phyloP scores from a whole-genome alignment of 176 grass and related monocot genomes.

The Musa acuminata region DNA sequence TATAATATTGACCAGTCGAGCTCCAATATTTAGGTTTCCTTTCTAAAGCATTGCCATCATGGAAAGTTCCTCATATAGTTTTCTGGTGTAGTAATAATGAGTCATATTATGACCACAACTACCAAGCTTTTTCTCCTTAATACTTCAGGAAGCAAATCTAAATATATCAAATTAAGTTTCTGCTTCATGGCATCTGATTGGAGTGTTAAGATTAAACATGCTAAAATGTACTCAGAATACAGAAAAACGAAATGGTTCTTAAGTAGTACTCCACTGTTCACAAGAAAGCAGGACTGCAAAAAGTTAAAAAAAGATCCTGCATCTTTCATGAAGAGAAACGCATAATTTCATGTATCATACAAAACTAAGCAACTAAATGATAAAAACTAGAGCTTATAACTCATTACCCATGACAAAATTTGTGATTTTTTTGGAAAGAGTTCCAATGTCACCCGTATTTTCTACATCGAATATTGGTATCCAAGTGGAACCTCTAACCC shows the following conservation, averaged over 20 bases:
- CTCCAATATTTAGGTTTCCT: neutral
- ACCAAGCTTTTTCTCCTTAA: neutral
- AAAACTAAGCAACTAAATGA: neutral
- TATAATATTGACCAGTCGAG: neutral
- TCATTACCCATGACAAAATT: slow-evolving; percentile 84
- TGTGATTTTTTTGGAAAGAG: slow-evolving; percentile 62
- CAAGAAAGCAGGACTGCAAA: neutral
- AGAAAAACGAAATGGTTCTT: neutral
- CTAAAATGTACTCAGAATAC: neutral
- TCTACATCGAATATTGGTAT: slow-evolving; percentile 90
- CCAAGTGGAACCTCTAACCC: slow-evolving; percentile 91
- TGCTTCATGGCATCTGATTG: neutral
- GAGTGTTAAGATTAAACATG: neutral
- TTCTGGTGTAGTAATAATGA: neutral
- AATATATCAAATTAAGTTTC: neutral
- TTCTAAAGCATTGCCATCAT: neutral
- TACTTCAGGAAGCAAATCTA: neutral
- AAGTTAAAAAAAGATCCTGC: neutral
- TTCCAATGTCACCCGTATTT: slow-evolving; percentile 30
- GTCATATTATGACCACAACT: neutral
- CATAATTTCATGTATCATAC: neutral
- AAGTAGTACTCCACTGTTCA: neutral
- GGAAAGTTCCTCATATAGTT: neutral
- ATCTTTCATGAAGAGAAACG: neutral
- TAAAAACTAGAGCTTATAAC: slow-evolving; percentile 5